A percentile compares a stretch with the other conserved stretches of the same genome.
phyloP scores from a whole-genome alignment of 1,139 yeast species.

The Yamadazyma sp. region DNA sequence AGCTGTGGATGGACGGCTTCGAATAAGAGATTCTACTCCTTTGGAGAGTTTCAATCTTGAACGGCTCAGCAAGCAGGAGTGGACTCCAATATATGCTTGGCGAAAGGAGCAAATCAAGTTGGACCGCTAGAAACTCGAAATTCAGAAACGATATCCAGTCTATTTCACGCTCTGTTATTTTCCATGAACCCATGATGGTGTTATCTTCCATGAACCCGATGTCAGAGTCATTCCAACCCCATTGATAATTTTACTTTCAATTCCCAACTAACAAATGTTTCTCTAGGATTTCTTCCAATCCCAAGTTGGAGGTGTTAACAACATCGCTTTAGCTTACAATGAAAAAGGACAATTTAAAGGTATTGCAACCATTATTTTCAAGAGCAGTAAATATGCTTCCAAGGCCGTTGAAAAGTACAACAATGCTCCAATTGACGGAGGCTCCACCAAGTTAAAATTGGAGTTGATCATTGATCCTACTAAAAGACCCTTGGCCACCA shows the following conservation, averaged over 20 bases:
- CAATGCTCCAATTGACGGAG: conserved; percentile 92
- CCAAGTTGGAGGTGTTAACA: conserved; percentile 82
- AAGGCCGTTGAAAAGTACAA: conserved; percentile 80
- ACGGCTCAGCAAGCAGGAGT: conserved; percentile 1
- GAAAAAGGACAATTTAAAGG: conserved; percentile 91
- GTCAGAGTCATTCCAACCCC: too few species aligned
- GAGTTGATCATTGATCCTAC: conserved; percentile 87
- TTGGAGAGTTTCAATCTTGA: background rate
- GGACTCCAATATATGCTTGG: conserved; percentile 2
- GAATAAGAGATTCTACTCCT: background rate
- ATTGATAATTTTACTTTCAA: too few species aligned
- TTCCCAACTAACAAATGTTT: conserved; percentile 7
- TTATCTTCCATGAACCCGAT: too few species aligned
- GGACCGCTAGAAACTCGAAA: background rate
- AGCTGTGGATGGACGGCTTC: background rate
- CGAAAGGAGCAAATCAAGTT: background rate
- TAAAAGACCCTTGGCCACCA: conserved; percentile 70
- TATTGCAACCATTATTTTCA: conserved; percentile 82
- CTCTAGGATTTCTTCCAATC: conserved; percentile 82
- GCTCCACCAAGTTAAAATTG: conserved; percentile 72
- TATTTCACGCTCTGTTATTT: background rate
- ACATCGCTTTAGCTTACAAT: conserved; percentile 74
- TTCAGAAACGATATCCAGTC: background rate
- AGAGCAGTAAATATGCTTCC: conserved; percentile 61
- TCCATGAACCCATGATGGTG: background rate